Evolutionary conservation across 164 flowering plant species (phyloP).

Genomic region (Liriodendron chinense): DNA sequence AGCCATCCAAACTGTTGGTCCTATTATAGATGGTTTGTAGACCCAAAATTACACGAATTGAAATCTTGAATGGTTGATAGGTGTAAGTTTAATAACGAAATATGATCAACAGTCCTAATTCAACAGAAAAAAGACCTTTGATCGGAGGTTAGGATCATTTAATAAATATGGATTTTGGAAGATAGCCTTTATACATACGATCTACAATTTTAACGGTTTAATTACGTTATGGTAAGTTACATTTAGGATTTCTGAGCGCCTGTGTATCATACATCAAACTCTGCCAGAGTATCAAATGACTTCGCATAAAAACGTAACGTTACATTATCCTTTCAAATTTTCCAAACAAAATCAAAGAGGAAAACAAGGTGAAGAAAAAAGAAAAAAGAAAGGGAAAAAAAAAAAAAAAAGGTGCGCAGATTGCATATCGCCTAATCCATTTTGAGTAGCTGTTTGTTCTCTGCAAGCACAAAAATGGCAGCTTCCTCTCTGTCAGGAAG

Average conservation of each 20-base stretch:
- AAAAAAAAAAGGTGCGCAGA: neutral
- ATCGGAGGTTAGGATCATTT: too few species aligned
- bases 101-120: too few species aligned
- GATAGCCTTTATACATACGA: too few species aligned
- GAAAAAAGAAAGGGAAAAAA: constrained; percentile 1
- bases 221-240: too few species aligned
- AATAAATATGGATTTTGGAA: too few species aligned
- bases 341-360: neutral
- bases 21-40: too few species aligned
- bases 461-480: constrained; percentile 28
- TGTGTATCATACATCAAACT: neutral
- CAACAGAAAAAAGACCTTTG: too few species aligned
- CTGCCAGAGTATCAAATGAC: neutral
- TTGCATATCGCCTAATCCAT: neutral
- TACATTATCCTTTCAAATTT: neutral
- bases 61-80: too few species aligned
- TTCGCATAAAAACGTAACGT: neutral
- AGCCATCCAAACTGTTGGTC: too few species aligned
- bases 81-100: too few species aligned
- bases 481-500: constrained; percentile 6
- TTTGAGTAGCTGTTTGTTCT: neutral
- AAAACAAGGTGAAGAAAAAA: constrained; percentile 5
- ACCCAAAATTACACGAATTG: too few species aligned
- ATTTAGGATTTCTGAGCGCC: neutral
- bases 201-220: too few species aligned